Base-by-base conservation (phyloP, 2,329 filamentous ascomycete species). In the Biscogniauxia marginata region DNA sequence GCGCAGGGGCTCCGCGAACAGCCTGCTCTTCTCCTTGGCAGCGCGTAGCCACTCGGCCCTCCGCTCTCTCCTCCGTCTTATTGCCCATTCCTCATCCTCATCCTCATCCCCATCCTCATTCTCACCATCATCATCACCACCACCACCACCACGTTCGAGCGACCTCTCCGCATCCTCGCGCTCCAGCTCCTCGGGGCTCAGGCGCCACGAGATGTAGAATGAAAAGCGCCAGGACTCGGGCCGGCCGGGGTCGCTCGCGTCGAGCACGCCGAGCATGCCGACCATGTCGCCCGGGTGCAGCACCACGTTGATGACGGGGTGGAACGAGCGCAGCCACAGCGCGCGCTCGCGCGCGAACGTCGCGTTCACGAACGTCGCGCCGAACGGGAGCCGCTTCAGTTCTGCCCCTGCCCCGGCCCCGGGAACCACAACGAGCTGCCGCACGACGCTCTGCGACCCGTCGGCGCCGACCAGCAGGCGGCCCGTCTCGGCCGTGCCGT, bases 171-270 rank as follows among this genome's bases (percentile, higher is more conserved):
- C 60, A 11, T 64, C 66, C 45, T 74, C 74, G 34, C 65, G 64
- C 8, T 71, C 70, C 57, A 79, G 77, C 57, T 78, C 72, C 51
- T 77, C 71, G 1, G 74, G 23, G 30, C 63, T 68, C 8, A 65
- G 71, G 18, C 52, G 60, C 74, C 76, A 79, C 9, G 77, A 79
- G 50, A 79, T 75, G 63, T 80, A 80, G 66, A 76, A 78, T 65
- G 76, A 75, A 60, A 78, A 78, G 3, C 70, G 71, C 76, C 76
- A 77, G 4, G 65, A 67, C 20, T 74, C 73, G 1, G 76, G 76
- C 8, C 71, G 62, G 18, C 71, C 64, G 13, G 67, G 58, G 46
- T 73, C 67, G 2, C 71, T 65, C 4, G 68, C 75, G 59, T 78
- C 71, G 24, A 78, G 75, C 56, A 75, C 68, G n/a, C 74, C 73